These are phyloP conservation scores for Dillenia suffruticosa DNA, from an alignment of 164 flowering plant species.

Conservation along the genomic window DNA sequence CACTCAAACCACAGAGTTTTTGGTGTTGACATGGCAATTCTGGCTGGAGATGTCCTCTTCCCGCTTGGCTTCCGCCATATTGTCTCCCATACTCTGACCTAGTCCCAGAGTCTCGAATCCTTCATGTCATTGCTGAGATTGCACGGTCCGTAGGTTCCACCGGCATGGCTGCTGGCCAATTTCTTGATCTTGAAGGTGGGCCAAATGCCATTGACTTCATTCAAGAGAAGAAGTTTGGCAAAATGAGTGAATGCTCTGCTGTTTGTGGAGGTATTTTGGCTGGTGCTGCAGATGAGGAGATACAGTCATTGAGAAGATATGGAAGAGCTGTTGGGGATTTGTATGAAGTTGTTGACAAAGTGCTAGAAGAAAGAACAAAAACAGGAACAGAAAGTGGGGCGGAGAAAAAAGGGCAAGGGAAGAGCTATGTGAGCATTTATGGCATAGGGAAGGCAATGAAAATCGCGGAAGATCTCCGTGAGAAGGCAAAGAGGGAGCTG, in stretches of 20 bases:
- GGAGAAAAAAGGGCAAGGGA: slow-evolving; percentile 18
- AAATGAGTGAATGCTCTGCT: slow-evolving; percentile 86
- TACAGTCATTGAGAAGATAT: slow-evolving; percentile 58
- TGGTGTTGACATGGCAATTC: slow-evolving; percentile 91
- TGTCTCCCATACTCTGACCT: slow-evolving; percentile 63
- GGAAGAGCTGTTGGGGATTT: slow-evolving; percentile 88
- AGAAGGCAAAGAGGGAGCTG: slow-evolving; percentile 62
- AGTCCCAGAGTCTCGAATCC: slow-evolving; percentile 61
- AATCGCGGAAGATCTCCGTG: slow-evolving; percentile 61
- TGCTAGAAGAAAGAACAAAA: slow-evolving; percentile 34
- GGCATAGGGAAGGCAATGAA: slow-evolving; percentile 72
- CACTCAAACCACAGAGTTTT: slow-evolving; percentile 78
- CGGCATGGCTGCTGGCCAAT: slow-evolving; percentile 96
- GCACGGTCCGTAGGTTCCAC: slow-evolving; percentile 90
- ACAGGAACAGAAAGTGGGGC: slow-evolving; percentile 4
- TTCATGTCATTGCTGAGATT: slow-evolving; percentile 77
- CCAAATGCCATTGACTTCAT: slow-evolving; percentile 49
- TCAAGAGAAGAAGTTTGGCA: slow-evolving; percentile 89
- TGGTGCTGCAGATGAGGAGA: slow-evolving; percentile 72
- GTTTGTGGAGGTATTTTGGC: slow-evolving; percentile 82
- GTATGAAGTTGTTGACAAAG: slow-evolving; percentile 74
- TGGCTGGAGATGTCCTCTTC: slow-evolving; percentile 94
- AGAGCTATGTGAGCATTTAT: slow-evolving; percentile 53
- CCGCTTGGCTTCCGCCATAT: slow-evolving; percentile 92
- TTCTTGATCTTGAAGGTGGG: slow-evolving; percentile 64